These are phyloP conservation scores for Claviceps sp. DNA, from an alignment of 2,329 filamentous ascomycete genomes.

Conservation along the genomic window DNA sequence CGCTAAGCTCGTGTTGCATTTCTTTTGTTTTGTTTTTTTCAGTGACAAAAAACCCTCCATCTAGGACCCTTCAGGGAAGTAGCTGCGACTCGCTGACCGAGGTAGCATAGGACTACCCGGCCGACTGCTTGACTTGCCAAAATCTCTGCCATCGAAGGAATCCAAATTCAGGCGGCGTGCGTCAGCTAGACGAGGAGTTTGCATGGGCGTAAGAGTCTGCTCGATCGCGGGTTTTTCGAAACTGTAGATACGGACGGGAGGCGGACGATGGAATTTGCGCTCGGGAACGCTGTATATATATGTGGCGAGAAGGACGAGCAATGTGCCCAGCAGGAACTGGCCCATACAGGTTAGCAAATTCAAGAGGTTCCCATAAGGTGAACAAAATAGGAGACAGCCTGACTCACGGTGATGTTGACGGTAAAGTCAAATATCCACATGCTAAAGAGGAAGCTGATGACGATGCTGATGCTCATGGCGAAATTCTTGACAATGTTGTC, in stretches of 20 bases:
- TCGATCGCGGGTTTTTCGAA: constrained; percentile 65
- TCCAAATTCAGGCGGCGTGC: constrained; percentile 23
- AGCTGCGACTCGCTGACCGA: constrained; percentile 23
- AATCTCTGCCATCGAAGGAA: constrained; percentile 25
- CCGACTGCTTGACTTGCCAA: constrained; percentile 31
- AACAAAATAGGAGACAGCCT: background rate
- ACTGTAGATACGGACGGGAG: constrained; percentile 53
- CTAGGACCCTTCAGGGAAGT: constrained; percentile 21
- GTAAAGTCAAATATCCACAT: constrained; percentile 74
- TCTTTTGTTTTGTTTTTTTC: background rate
- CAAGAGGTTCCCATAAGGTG: background rate
- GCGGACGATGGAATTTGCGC: constrained; percentile 38
- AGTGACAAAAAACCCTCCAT: background rate
- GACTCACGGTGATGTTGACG: constrained; percentile 56
- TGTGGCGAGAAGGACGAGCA: constrained; percentile 65
- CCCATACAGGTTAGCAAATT: background rate
- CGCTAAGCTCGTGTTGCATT: background rate
- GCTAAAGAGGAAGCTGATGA: constrained; percentile 75
- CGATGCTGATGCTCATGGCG: constrained; percentile 81
- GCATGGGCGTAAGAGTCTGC: constrained; percentile 24
- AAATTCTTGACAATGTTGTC: constrained; percentile 85
- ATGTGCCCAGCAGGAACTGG: constrained; percentile 72
- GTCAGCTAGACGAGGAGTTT: constrained; percentile 19
- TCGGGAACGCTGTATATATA: constrained; percentile 71
- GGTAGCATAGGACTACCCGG: constrained; percentile 32